Base-by-base conservation (phyloP, 208 protist species). In the Herpetomonas muscarum region DNA sequence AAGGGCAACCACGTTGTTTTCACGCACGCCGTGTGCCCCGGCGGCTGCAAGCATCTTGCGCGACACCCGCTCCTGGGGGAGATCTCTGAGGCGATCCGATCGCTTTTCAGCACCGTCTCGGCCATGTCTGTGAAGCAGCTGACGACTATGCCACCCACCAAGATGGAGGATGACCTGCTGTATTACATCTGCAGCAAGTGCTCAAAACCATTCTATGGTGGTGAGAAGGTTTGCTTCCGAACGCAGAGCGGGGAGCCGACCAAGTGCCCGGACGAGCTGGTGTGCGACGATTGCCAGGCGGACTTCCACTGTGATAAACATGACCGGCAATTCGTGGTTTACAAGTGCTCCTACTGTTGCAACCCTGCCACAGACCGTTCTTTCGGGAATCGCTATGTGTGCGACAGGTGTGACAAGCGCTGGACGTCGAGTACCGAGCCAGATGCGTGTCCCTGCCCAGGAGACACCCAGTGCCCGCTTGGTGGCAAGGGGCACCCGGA, bases 291-390 rank as follows among this genome's bases (percentile, higher is more conserved):
- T 24, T 94, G 88, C 66, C 62, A 68, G 34, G 30, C 58, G 2
- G 74, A 86, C 51, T 85, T 85, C 58, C 21, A 32, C 13, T 90
- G 82, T 52, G 26, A 45, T 15, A 19, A 22, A 15, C 82, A 86
- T 54, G 45, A 60, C 10, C 66, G 76, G 15, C 17, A 76, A 4
- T 81, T 73, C 52, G 67, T 81, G 1, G 65, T 94, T 29, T 92
- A 89, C 71, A 94, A 94, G 55, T 94, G 88, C 57, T 65, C 61
- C 15, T 94, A 92, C 75, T 94, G 88, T 61, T 94, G 88, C 57
- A 94, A 92, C 61, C 85, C 82, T 1, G 88, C 88, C 7, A 92
- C 85, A 12, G 75, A 92, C 29, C 71, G 79, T 21, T 94, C 80
- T 9, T 92, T 94, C 55, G 88, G 75, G 10, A 92, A 74, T n/a